These are phyloP conservation scores for Verticillium nubilum DNA, from an alignment of 2,329 filamentous ascomycete genomes.

Conservation along the genomic window DNA sequence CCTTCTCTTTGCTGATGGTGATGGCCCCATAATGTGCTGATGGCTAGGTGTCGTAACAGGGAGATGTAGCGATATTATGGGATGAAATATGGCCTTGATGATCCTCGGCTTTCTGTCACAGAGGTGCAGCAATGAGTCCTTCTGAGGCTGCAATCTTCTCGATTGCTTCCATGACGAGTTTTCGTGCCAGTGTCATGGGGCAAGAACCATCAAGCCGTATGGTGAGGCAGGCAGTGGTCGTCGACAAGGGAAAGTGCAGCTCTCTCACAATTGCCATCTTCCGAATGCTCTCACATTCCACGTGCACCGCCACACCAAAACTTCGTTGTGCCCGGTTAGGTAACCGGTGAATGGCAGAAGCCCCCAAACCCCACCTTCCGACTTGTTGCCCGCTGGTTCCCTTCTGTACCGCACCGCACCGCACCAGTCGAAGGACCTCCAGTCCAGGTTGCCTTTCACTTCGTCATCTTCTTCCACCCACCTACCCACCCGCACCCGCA, in stretches of 20 bases:
- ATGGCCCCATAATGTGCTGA: too few relatives aligned
- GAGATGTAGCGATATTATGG: too few relatives aligned
- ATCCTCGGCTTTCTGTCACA: too few relatives aligned
- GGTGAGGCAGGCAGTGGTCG: background rate
- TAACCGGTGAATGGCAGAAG: background rate
- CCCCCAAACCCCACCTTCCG: background rate
- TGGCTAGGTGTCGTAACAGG: too few relatives aligned
- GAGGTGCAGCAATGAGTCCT: too few relatives aligned
- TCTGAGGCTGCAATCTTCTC: too few relatives aligned
- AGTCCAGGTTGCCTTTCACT: background rate
- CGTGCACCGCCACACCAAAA: background rate
- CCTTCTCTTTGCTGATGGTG: too few relatives aligned
- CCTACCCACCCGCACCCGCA: background rate
- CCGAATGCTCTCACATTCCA: background rate
- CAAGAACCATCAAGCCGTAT: too few relatives aligned
- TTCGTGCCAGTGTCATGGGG: too few relatives aligned
- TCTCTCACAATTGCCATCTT: background rate
- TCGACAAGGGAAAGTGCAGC: background rate
- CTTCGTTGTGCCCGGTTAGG: background rate
- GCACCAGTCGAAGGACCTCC: background rate
- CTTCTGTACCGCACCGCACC: too few relatives aligned
- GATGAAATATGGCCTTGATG: too few relatives aligned
- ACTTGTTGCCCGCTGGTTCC: background rate
- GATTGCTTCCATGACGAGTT: too few relatives aligned
- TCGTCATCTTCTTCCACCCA: slow-evolving; percentile 4